Base-by-base conservation (phyloP, 345 rosid genomes). In the Alliaria petiolata region DNA sequence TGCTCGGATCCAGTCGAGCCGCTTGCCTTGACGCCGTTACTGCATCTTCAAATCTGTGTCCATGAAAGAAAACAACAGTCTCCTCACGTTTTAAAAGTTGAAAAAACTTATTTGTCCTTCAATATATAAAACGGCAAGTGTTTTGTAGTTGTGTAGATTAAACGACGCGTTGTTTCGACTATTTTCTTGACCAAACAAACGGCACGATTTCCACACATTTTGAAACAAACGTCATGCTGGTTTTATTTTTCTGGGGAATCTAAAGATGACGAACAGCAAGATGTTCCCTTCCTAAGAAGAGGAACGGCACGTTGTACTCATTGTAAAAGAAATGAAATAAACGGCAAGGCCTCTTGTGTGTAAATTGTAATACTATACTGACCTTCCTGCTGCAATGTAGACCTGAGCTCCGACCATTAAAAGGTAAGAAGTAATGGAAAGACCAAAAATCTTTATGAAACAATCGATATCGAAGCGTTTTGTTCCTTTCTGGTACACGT, bases 41-140 rank as follows among this genome's bases (percentile, higher is more conserved):
- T 2, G 92, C 95, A 59, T 95, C 96, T 55, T 89, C 96, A 75
- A 89, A 89, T 79, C 98, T 93, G 69, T 77, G 69, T 77, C 16
- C 54, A 64, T 12, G 44, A 43, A 43, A 63, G 22, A 49, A 67
- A 28, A 2, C 15, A 68, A 5, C 38, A 51, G 47, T 10, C 19
- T 33, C 52, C 28, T 46, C 28, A 20, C 36, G 6, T 46, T 59
- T 69, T 25, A 16, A 2, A 20, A 40, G 26, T 19, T 10, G 2
- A n/a, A 12, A 42, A 52, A 65, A 63, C 69, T 12, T 8, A 16
- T 16, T 63, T 47, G 28, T 31, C 6, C 9, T 31, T 17, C 13
- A 15, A 55, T 10, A 0, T 5, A 15, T 3, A 25, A 3, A 38
- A 15, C 51, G 49, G 47, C 50, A 62, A 44, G 67, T 26, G 5